Percentiles rank a stretch among this genome's conserved stretches.
Evolutionary conservation across 805 yeast genomes (phyloP).

Genomic region (Cephaloascus albidus): DNA sequence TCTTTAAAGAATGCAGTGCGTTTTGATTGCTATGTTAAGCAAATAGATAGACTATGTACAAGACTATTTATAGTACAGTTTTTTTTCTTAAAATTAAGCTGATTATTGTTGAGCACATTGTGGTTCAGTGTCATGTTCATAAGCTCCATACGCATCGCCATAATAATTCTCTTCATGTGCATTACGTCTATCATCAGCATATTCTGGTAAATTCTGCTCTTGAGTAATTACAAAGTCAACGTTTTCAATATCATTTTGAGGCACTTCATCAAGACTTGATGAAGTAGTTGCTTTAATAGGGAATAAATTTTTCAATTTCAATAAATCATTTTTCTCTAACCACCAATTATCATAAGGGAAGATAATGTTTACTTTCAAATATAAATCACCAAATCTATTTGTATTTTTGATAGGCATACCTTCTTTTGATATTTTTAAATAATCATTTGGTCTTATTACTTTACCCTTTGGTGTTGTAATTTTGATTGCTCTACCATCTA

Average conservation of each 20-base stretch:
- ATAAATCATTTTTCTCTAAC: constrained; percentile 57
- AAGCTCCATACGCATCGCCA: constrained; percentile 4
- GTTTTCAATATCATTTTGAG: constrained; percentile 17
- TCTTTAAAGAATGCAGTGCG: no score
- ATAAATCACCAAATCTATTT: constrained; percentile 54
- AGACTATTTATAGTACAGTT: neutral
- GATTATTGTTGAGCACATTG: constrained; percentile 32
- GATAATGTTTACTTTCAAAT: constrained; percentile 58
- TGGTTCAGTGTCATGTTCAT: constrained; percentile 15
- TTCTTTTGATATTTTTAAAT: constrained; percentile 53
- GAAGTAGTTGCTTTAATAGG: constrained; percentile 26
- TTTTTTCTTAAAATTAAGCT: constrained; percentile 1
- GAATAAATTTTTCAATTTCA: constrained; percentile 42
- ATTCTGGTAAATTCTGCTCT: constrained; percentile 11
- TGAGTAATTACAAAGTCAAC: constrained; percentile 12
- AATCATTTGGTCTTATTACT: constrained; percentile 72
- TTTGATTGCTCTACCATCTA: constrained; percentile 70
- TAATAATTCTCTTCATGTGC: constrained; percentile 2
- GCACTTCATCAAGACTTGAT: constrained; percentile 7
- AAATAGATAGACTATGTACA: no score
- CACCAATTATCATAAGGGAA: constrained; percentile 87
- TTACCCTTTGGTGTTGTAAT: constrained; percentile 66
- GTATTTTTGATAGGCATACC: constrained; percentile 67
- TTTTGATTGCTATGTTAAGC: no score
- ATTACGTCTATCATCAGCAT: constrained; percentile 8